phyloP scores from a whole-genome alignment of 164 flowering plant species.

The Vitis amurensis region DNA sequence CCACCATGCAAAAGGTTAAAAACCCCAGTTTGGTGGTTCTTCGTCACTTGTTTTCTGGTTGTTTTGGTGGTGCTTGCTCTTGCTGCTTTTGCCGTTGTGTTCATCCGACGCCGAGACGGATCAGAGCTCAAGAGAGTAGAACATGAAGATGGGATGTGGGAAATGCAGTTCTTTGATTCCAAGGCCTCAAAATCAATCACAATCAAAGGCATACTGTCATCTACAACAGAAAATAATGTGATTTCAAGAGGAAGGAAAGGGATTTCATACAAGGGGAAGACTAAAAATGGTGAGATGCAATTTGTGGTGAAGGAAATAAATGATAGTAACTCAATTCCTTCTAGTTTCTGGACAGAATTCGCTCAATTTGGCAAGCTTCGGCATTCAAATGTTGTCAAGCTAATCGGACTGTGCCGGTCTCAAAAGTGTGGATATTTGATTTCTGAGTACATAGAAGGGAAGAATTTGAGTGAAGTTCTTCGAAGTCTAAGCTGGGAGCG shows the following conservation, averaged over 20 bases:
- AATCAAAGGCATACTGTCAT: conserved; percentile 43
- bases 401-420: conserved; percentile 52
- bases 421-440: conserved; percentile 48
- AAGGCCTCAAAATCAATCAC: conserved; percentile 36
- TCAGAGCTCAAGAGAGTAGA: conserved; percentile 35
- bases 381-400: conserved; percentile 53
- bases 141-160: conserved; percentile 57
- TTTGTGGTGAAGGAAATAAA: conserved; percentile 42
- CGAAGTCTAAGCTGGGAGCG: conserved; percentile 48
- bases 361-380: conserved; percentile 36
- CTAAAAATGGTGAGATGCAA: conserved; percentile 20
- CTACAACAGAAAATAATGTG: conserved; percentile 36
- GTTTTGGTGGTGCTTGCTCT: conserved; percentile 23
- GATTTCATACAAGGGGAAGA: conserved; percentile 38
- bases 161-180: conserved; percentile 47
- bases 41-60: conserved; percentile 27
- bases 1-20: conserved; percentile 52
- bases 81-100: conserved; percentile 8
- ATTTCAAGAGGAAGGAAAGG: conserved; percentile 35
- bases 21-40: conserved; percentile 41
- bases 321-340: conserved; percentile 20
- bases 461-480: conserved; percentile 41
- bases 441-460: conserved; percentile 49
- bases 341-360: conserved; percentile 41
- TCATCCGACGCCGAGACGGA: conserved; percentile 24